phyloP scores from a whole-genome alignment of 2,329 filamentous ascomycete genomes.

The Cordyceps cateniannulata region DNA sequence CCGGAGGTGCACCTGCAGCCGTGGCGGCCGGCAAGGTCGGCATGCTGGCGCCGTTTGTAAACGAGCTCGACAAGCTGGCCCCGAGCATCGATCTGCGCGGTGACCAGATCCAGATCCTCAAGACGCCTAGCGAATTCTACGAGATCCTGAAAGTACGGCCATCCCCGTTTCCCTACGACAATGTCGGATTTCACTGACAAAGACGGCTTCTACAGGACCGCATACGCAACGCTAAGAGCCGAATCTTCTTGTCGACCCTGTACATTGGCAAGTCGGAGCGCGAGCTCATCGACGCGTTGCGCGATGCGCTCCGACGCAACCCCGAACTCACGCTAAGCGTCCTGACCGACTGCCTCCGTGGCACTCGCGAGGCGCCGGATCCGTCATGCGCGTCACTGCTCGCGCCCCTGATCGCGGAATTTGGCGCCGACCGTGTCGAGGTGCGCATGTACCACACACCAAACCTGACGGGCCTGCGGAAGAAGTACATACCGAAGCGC shows the following conservation, averaged over 20 bases:
- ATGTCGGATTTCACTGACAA: background rate
- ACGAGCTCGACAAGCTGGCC: slow-evolving; percentile 79
- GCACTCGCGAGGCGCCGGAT: slow-evolving; percentile 81
- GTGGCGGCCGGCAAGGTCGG: slow-evolving; percentile 25
- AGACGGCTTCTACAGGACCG: slow-evolving; percentile 49
- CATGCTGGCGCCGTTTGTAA: slow-evolving; percentile 48
- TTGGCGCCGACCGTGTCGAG: slow-evolving; percentile 78
- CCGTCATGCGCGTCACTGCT: slow-evolving; percentile 85
- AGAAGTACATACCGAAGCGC: slow-evolving; percentile 74
- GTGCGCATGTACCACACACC: slow-evolving; percentile 98
- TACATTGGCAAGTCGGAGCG: slow-evolving; percentile 93
- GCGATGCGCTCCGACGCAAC: slow-evolving; percentile 66
- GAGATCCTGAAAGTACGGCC: slow-evolving; percentile 74
- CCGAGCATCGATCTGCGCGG: slow-evolving; percentile 85
- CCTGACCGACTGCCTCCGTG: slow-evolving; percentile 82
- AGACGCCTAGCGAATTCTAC: slow-evolving; percentile 84
- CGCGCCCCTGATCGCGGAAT: slow-evolving; percentile 74
- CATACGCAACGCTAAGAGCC: slow-evolving; percentile 69
- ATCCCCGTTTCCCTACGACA: background rate
- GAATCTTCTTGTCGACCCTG: slow-evolving; percentile 89
- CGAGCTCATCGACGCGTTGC: slow-evolving; percentile 77
- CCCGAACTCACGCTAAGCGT: slow-evolving; percentile 77
- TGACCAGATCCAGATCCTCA: slow-evolving; percentile 71
- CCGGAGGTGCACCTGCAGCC: slow-evolving; percentile 14
- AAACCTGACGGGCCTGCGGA: slow-evolving; percentile 81